phyloP scores from a whole-genome alignment of 2,329 filamentous ascomycete genomes.

The Paraphoma sp. region DNA sequence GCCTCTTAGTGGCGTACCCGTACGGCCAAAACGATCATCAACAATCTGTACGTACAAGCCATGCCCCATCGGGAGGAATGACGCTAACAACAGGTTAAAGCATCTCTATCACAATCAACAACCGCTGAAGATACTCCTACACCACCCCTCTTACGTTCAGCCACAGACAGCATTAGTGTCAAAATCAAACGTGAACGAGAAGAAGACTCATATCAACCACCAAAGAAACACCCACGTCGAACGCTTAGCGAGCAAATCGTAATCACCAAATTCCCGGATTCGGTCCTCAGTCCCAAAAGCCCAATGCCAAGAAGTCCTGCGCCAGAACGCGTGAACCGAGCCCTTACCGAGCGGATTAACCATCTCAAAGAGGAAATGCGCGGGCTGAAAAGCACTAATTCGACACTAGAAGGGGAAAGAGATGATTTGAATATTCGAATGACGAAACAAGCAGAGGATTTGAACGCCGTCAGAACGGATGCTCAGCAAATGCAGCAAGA shows the following conservation, averaged over 20 bases:
- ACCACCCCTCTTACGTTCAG: constrained; percentile 23
- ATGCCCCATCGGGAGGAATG: not conserved
- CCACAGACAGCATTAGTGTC: constrained; percentile 21
- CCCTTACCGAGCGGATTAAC: constrained; percentile 25
- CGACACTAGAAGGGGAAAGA: constrained; percentile 11
- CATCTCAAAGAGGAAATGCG: constrained; percentile 26
- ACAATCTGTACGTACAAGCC: constrained; percentile 65
- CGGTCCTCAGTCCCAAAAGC: constrained; percentile 17
- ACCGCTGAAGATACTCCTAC: constrained; percentile 10
- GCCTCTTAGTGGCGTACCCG: constrained; percentile 17
- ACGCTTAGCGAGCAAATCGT: constrained; percentile 28
- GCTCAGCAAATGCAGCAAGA: not conserved
- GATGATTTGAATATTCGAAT: constrained; percentile 14
- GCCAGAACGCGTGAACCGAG: constrained; percentile 25
- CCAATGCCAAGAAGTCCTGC: constrained; percentile 20
- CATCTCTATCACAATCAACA: constrained; percentile 10
- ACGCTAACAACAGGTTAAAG: constrained; percentile 56
- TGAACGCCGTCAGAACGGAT: not conserved
- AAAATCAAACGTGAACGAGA: constrained; percentile 36
- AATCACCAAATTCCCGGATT: constrained; percentile 18
- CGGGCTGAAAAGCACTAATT: constrained; percentile 13
- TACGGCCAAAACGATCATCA: constrained; percentile 69
- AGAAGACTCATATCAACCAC: constrained; percentile 22
- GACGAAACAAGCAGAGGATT: not conserved
- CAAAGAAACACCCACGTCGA: constrained; percentile 25